Evolutionary conservation across 2,329 filamentous ascomycete species (phyloP), one percentile per base, ranked within the genome.

Genomic region (Penicillium glabrum): DNA sequence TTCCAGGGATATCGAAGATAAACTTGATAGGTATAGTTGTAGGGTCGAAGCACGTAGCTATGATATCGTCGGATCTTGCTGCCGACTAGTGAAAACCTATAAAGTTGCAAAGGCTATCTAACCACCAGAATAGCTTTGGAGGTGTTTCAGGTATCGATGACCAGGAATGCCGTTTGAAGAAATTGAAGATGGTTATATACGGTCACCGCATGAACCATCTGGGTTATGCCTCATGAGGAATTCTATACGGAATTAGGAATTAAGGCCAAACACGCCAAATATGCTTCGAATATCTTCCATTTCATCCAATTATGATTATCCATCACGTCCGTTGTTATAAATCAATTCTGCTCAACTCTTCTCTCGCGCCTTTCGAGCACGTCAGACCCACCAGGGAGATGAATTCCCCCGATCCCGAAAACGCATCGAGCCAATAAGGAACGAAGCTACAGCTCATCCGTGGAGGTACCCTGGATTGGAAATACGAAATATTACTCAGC

Each of bases 331-430:
- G 11, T 43, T 29, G 35, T 51, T 51, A 51, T 51, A 51, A 51
- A 51, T 51, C 48, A 51, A 43, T 10, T 24, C 14, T 7, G 11
- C 14, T 37, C 21, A 16, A 27, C 16, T 19, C n/a, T 35, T 24
- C 21, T 14, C 2, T 24, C 35, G 47, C 48, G 43, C 37, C 26
- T 49, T 24, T 29, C 46, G 14, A 48, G 50, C 33, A 31, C 45
- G 49, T 56, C 49, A 51, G 49, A 26, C 29, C 35, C 49, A 41
- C 23, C 44, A 27, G 13, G n/a, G 21, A 19, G 13, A 21, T 23
- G 10, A 26, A 53, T 53, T 46, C 16, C 5, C 29, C 54, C 54
- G 54, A 56, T 19, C 23, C 54, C 54, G 54, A 56, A 14, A 27
- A 37, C 31, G 26, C 24, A 29, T 43, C 35, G 39, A 41, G 21